Base-by-base conservation (phyloP, 2,329 filamentous ascomycete species). In the Arthrobotrys musiformis region DNA sequence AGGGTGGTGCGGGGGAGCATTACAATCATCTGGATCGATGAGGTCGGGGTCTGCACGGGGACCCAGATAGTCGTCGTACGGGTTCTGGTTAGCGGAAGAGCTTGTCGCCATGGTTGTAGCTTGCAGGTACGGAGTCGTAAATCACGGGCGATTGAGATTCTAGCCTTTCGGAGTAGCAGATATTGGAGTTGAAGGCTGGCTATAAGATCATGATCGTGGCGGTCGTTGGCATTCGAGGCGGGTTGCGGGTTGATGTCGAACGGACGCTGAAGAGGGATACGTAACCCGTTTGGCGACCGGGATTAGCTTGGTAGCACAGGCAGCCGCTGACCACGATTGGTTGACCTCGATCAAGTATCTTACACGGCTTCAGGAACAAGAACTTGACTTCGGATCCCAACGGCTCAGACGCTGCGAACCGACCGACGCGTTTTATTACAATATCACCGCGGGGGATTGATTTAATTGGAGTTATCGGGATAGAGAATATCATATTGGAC, bases 1-100 rank as follows among this genome's bases (percentile, higher is more conserved):
- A 15, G 9, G 3, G n/a, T 11, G 28, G n/a, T n/a, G n/a, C n/a
- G n/a, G n/a, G 22, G 56, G 24, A 66, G 81, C 85, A 80, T 85
- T n/a, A 93, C 91, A 91, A 84, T 93, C 90, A 86, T 93, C 91
- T 2, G 90, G 90, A 81, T 94, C 91, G 84, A 94, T 92, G 81
- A 93, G 84, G 81, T 93, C 91, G 81, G 91, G 90, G 76, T 91
- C 89, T 19, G 73, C 50, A 26, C 60, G 40, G 28, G 73, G 73
- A 17, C 56, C 83, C 81, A 86, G 79, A 90, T 84, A 88, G 79
- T 88, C 87, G 82, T 88, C 86, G 82, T 90, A 89, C 81, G 90
- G 88, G 82, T 88, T 87, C 80, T 86, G 86, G 80, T 85, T 85
- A 74, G 84, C 84, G 56, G 83, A 81, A 30, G 79, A 79, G 37